Evolutionary conservation across 441 rosid genomes (phyloP).

Genomic region (Erodium texanum): DNA sequence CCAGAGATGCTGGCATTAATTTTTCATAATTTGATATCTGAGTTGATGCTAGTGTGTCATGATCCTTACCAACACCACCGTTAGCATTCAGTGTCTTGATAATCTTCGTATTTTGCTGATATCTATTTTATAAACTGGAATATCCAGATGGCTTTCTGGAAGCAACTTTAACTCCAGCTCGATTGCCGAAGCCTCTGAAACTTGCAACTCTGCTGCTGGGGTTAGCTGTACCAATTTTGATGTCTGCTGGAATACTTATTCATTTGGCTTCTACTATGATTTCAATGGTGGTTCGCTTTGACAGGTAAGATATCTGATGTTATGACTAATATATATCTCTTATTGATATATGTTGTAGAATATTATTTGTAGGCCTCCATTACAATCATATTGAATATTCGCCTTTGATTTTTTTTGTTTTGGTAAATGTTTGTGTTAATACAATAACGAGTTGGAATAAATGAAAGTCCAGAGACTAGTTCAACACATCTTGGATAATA

Average conservation of each 20-base stretch:
- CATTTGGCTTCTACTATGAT: constrained; percentile 41
- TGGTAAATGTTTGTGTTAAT: too few relatives aligned
- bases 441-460: too few relatives aligned
- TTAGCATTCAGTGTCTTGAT: constrained; percentile 6
- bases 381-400: not conserved
- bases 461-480: too few relatives aligned
- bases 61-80: constrained; percentile 8
- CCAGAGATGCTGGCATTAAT: constrained; percentile 7
- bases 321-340: not conserved
- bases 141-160: constrained; percentile 80
- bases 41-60: not conserved
- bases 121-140: constrained; percentile 18
- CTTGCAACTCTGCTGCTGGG: constrained; percentile 75
- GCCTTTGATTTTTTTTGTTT: not conserved
- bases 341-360: not conserved
- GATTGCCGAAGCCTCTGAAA: constrained; percentile 85
- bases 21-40: not conserved
- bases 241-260: constrained; percentile 65
- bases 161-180: constrained; percentile 80
- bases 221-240: constrained; percentile 57
- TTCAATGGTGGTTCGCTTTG: constrained; percentile 67
- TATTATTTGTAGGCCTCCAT: not conserved
- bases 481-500: too few relatives aligned
- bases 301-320: constrained; percentile 41
- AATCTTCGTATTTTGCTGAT: constrained; percentile 6